Evolutionary conservation across 2,329 filamentous ascomycete species (phyloP).

Genomic region (Coleophoma eucalyptorum): DNA sequence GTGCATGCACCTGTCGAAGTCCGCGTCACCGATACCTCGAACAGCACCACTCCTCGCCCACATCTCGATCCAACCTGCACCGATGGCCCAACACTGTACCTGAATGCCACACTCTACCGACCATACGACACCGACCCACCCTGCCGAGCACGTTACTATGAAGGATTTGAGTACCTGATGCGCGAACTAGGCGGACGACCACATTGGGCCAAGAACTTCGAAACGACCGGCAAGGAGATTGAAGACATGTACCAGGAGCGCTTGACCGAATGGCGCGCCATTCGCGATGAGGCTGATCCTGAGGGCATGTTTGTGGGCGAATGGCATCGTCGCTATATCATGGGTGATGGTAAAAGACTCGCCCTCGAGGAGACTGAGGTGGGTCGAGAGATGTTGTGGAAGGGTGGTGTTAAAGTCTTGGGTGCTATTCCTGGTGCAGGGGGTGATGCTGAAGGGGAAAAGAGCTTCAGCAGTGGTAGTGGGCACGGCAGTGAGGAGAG

Average conservation of each 20-base stretch:
- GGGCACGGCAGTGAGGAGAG: slow-evolving; percentile 35
- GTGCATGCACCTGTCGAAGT: slow-evolving; percentile 92
- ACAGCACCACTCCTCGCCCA: slow-evolving; percentile 41
- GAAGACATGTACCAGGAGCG: slow-evolving; percentile 65
- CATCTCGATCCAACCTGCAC: slow-evolving; percentile 69
- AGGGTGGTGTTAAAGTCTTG: slow-evolving; percentile 17
- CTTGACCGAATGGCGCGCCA: slow-evolving; percentile 60
- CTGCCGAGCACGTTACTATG: slow-evolving; percentile 73
- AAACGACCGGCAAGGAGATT: slow-evolving; percentile 56
- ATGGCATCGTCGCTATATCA: slow-evolving; percentile 76
- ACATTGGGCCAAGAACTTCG: slow-evolving; percentile 94
- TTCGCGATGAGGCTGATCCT: slow-evolving; percentile 69
- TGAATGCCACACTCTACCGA: slow-evolving; percentile 87
- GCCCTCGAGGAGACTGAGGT: slow-evolving; percentile 25
- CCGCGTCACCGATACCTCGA: slow-evolving; percentile 70
- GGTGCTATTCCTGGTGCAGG: slow-evolving; percentile 2
- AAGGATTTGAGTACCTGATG: slow-evolving; percentile 91
- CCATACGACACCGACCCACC: slow-evolving; percentile 77
- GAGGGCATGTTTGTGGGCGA: slow-evolving; percentile 86
- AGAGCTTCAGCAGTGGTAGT: slow-evolving; percentile 26
- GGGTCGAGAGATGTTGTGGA: slow-evolving; percentile 13
- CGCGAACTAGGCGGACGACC: slow-evolving; percentile 75
- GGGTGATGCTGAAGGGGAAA: slow-evolving; percentile 27
- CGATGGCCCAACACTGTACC: slow-evolving; percentile 74
- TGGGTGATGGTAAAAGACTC: slow-evolving; percentile 28